Evolutionary conservation across 306 rosid genomes (phyloP).

Genomic region (Senna tora): DNA sequence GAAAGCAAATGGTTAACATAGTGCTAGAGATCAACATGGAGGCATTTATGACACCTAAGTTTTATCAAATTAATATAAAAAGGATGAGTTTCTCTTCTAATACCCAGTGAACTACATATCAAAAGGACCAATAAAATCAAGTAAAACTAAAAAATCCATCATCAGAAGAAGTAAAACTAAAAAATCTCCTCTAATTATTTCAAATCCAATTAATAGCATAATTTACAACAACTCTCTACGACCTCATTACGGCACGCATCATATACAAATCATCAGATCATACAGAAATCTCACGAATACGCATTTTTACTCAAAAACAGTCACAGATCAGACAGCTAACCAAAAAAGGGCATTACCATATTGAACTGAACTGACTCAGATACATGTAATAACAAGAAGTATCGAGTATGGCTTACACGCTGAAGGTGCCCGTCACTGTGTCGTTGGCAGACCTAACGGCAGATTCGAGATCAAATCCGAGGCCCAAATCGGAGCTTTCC

Average conservation of each 20-base stretch:
- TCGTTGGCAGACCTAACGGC: slow-evolving; percentile 93
- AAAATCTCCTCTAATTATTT: neutral
- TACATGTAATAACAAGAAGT: neutral
- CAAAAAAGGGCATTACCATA: neutral
- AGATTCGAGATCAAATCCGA: slow-evolving; percentile 85
- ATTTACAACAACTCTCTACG: neutral
- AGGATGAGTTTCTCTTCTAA: neutral
- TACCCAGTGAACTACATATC: neutral
- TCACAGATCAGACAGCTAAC: neutral
- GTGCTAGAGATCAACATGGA: neutral
- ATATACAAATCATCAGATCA: slow-evolving; percentile 8
- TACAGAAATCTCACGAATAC: neutral
- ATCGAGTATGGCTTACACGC: slow-evolving; percentile 54
- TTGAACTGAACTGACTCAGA: slow-evolving; percentile 1
- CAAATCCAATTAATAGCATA: neutral
- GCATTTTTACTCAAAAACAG: neutral
- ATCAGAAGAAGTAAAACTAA: neutral
- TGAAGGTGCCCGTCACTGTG: slow-evolving; percentile 84
- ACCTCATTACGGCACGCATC: neutral
- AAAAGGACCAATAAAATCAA: neutral
- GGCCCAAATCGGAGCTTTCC: slow-evolving; percentile 44
- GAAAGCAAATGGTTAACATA: neutral
- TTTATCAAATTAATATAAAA: slow-evolving; percentile 2
- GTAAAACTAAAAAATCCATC: neutral
- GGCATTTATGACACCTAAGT: slow-evolving; percentile 2